These are phyloP conservation scores for Candida sp. DNA, from an alignment of 1,139 yeast genomes.

Conservation along the genomic window DNA sequence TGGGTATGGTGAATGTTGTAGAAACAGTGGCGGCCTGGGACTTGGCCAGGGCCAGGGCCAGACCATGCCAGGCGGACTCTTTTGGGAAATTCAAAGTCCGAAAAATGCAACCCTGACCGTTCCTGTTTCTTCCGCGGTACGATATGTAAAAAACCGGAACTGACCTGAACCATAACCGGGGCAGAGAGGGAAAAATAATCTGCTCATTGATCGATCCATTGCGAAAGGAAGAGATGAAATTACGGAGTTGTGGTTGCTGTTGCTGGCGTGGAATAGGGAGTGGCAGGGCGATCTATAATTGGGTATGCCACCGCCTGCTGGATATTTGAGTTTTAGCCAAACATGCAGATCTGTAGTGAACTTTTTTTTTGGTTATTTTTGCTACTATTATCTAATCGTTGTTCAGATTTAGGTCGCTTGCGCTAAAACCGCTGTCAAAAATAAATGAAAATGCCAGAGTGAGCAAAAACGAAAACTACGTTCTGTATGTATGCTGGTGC, in stretches of 20 bases:
- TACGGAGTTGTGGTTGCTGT: neutral
- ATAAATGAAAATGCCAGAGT: too few relatives aligned
- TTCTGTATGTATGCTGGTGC: too few relatives aligned
- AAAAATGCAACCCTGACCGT: neutral
- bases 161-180: neutral
- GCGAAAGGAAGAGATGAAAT: neutral
- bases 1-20: neutral
- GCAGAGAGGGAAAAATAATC: neutral
- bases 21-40: too few relatives aligned
- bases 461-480: too few relatives aligned
- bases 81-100: neutral
- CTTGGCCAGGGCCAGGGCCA: too few relatives aligned
- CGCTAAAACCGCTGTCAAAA: too few relatives aligned
- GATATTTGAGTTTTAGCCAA: neutral
- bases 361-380: too few relatives aligned
- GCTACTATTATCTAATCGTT: too few relatives aligned
- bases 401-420: too few relatives aligned
- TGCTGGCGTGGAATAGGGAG: too few relatives aligned
- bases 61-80: neutral
- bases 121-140: neutral
- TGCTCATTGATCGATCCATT: neutral
- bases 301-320: neutral
- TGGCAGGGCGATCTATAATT: neutral
- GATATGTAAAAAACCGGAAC: neutral
- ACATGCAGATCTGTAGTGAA: neutral